Percentiles rank a stretch among this genome's conserved stretches.
phyloP scores from a whole-genome alignment of 2,329 filamentous ascomycete species.

The Coniochaeta hoffmannii region DNA sequence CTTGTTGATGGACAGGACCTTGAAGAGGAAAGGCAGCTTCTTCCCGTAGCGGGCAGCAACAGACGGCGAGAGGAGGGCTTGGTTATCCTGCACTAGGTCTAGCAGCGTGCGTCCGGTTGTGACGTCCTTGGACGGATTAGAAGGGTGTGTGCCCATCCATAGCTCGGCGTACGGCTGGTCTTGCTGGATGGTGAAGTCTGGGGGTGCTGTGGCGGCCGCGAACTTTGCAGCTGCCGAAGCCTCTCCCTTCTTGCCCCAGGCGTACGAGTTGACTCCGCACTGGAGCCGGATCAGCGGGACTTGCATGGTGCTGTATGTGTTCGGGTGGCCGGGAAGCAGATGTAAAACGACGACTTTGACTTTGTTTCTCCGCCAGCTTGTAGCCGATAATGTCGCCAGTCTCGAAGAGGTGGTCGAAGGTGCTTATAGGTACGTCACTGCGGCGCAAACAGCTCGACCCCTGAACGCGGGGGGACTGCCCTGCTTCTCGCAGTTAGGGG shows the following conservation, averaged over 20 bases:
- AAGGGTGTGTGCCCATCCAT: conserved; percentile 99
- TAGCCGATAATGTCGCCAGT: too few relatives aligned
- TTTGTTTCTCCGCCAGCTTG: not conserved
- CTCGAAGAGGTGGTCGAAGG: too few relatives aligned
- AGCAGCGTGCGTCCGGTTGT: conserved; percentile 77
- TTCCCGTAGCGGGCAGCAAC: conserved; percentile 68
- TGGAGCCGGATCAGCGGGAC: conserved; percentile 79
- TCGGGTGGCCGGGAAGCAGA: not conserved
- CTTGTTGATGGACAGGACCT: conserved; percentile 92
- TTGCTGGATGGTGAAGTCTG: conserved; percentile 68
- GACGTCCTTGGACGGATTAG: conserved; percentile 86
- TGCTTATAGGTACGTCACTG: too few relatives aligned
- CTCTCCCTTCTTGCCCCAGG: conserved; percentile 92
- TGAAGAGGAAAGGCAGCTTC: conserved; percentile 94
- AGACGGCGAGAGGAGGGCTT: conserved; percentile 67
- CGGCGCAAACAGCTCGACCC: too few relatives aligned
- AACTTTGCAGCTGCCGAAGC: conserved; percentile 85
- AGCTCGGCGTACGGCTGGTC: conserved; percentile 95
- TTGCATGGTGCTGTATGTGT: conserved; percentile 41
- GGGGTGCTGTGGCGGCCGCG: conserved; percentile 73
- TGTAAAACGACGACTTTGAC: not conserved
- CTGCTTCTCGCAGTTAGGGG: not conserved
- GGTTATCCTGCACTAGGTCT: conserved; percentile 81
- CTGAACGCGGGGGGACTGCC: not conserved
- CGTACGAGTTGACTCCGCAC: conserved; percentile 95